Evolutionary conservation across 2,329 filamentous ascomycete species (phyloP), one percentile per base, ranked within the genome.

Genomic region (Teratosphaeria zuluensis): DNA sequence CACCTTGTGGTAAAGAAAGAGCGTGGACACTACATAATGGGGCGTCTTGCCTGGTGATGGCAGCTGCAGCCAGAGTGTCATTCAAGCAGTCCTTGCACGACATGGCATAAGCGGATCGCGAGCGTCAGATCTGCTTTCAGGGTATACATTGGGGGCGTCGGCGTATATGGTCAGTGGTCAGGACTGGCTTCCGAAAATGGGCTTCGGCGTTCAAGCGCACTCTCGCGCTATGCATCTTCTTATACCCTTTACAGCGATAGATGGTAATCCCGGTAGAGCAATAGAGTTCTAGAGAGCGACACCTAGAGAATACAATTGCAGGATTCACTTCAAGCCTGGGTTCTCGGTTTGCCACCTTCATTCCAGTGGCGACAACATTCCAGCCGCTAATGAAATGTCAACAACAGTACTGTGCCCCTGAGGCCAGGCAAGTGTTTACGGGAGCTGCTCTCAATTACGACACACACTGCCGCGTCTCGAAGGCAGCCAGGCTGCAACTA

Each of bases 1-100:
- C 77, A 84, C 83, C 52, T 80, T 83, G 67, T 84, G 72, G 72
- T 74, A 70, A 60, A 48, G 42, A 21, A 48, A 48, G 42, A 48
- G 42, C 42, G 19, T 2, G 9, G 16, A 48, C n/a, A 21, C 19
- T 11, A 35, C 33, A 35, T 14, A 6, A 14, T 35, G 7, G n/a
- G 42, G 42, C 16, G 6, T n/a, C 19, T 4, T 19, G n/a, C 19
- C 9, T 21, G 42, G 2, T 21, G 42, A 48, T n/a, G 42, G 42
- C n/a, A 5, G 8, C 8, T 48, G 42, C 42, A 7, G n/a, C n/a
- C 3, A n/a, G n/a, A 21, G n/a, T 48, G n/a, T 19, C 42, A 21
- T 8, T 5, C n/a, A 7, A 19, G 16, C 16, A 19, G 42, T n/a
- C 9, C n/a, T 48, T 48, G 16, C 16, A 48, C 42, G n/a, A n/a